Evolutionary conservation across 2,329 filamentous ascomycete genomes (phyloP).

Genomic region (Hirsutella thompsonii): DNA sequence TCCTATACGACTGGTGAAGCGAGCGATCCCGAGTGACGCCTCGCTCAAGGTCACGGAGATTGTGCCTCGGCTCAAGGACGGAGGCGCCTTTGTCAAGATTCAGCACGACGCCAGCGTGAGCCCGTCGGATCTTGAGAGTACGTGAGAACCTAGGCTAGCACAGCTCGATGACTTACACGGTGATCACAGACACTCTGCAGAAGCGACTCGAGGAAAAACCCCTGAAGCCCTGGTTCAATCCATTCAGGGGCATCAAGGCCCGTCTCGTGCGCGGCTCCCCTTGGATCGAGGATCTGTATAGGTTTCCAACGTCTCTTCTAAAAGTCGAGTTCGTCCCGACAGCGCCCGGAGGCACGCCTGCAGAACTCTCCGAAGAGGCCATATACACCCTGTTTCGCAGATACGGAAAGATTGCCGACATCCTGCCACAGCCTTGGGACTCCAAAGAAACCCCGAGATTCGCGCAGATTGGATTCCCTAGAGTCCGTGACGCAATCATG

Average conservation of each 20-base stretch:
- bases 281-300: slow-evolving; percentile 87
- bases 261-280: slow-evolving; percentile 71
- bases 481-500: slow-evolving; percentile 66
- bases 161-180: no score
- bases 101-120: slow-evolving; percentile 30
- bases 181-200: slow-evolving; percentile 34
- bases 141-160: not conserved
- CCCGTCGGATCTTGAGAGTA: slow-evolving; percentile 29
- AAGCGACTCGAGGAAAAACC: slow-evolving; percentile 54
- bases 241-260: slow-evolving; percentile 57
- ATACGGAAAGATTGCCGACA: slow-evolving; percentile 85
- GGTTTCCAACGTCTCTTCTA: slow-evolving; percentile 63
- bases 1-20: slow-evolving; percentile 40
- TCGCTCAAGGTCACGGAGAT: slow-evolving; percentile 67
- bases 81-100: slow-evolving; percentile 88
- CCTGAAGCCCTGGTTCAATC: slow-evolving; percentile 83
- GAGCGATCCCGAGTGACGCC: slow-evolving; percentile 48
- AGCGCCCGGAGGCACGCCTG: slow-evolving; percentile 54
- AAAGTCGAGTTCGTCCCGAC: slow-evolving; percentile 76
- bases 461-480: slow-evolving; percentile 65
- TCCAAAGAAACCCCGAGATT: slow-evolving; percentile 75
- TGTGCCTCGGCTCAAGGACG: slow-evolving; percentile 75
- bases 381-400: slow-evolving; percentile 77
- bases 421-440: slow-evolving; percentile 68
- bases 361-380: slow-evolving; percentile 74